Evolutionary conservation across 1,284 basidiomycete genomes (phyloP), one percentile per base, ranked within the genome.

Genomic region (Ustilago esculenta): DNA sequence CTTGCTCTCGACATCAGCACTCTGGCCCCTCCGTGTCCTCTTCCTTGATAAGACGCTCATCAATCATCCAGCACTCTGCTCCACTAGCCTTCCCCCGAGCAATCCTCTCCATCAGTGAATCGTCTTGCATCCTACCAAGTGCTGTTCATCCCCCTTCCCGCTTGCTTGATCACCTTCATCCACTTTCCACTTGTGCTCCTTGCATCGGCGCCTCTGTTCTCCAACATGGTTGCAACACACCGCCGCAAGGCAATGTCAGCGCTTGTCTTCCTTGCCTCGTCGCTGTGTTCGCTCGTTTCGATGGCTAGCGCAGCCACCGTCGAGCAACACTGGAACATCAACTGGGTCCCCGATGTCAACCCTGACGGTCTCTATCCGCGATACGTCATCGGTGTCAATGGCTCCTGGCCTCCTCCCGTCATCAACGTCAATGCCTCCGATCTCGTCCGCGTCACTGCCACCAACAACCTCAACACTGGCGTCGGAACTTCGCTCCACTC

Each of bases 281-380:
- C 49, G 21, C 53, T 47, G 21, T 47, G 29, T 39, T 56, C 57
- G 14, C 49, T 69, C 25, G 32, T 57, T 27, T 37, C 52, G 12
- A 7, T 37, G 18, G 69, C 63, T 5, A 49, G 20, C 21, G 75
- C 77, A 15, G 76, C 72, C 18, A 58, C 67, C 25, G 72, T 79
- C 33, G 61, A 75, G 32, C 67, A 71, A 41, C 65, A 81, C 69
- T 93, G 90, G 90, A 88, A 91, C 75, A 85, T 93, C 78, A 89
- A 87, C 73, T 83, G 72, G 68, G 66, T 80, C 7, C 49, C 65
- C 23, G 47, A 76, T 23, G 41, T 71, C 33, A 79, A 81, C 45
- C 77, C 76, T 2, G 76, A 78, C 39, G 79, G 79, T n/a, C 59
- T 80, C 33, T 50, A 54, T n/a, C 54, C 73, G 0, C 48, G 73